Conservation (phyloP, 2,329 filamentous ascomycete genomes). For the Akanthomyces dipterigenus region DNA sequence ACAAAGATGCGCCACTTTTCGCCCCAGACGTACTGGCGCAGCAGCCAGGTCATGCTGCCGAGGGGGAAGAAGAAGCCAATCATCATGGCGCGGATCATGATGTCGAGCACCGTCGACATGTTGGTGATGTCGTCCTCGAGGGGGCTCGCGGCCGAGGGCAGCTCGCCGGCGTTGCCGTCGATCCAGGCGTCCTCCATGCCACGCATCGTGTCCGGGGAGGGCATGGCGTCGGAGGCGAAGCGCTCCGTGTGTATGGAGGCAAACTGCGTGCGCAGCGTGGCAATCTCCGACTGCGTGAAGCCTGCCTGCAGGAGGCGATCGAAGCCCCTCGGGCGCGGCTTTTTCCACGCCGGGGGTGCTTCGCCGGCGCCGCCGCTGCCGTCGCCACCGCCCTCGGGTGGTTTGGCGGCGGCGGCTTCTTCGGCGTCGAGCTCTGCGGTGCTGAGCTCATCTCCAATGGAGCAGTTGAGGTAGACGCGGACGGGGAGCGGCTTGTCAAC, state of each 20-base stretch:
- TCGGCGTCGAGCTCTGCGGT: constrained; percentile 64
- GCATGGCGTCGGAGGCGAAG: constrained; percentile 85
- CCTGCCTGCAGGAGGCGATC: constrained; percentile 76
- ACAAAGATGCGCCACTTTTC: constrained; percentile 81
- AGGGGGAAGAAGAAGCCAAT: constrained; percentile 95
- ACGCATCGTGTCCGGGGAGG: constrained; percentile 66
- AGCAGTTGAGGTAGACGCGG: constrained; percentile 87
- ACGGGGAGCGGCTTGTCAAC: constrained; percentile 39
- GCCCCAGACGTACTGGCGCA: constrained; percentile 80
- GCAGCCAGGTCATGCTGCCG: constrained; percentile 76
- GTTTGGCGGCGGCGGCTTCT: constrained; percentile 37
- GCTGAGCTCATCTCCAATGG: constrained; percentile 70
- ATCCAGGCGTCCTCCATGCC: constrained; percentile 87
- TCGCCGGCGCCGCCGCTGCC: constrained; percentile 24
- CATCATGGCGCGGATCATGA: constrained; percentile 79
- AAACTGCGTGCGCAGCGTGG: constrained; percentile 81
- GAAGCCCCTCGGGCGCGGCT: constrained; percentile 60
- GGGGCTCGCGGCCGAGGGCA: constrained; percentile 30
- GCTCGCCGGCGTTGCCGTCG: constrained; percentile 53
- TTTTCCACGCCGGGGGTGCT: constrained; percentile 18
- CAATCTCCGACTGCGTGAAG: constrained; percentile 77
- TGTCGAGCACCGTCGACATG: constrained; percentile 58
- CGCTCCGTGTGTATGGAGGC: constrained; percentile 73
- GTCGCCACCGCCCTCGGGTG: constrained; percentile 41
- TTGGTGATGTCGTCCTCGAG: constrained; percentile 43